Percentiles rank a stretch among this genome's conserved stretches.
Evolutionary conservation across 176 grass and related monocot species (phyloP).

Genomic region (Aegilops tauschii): DNA sequence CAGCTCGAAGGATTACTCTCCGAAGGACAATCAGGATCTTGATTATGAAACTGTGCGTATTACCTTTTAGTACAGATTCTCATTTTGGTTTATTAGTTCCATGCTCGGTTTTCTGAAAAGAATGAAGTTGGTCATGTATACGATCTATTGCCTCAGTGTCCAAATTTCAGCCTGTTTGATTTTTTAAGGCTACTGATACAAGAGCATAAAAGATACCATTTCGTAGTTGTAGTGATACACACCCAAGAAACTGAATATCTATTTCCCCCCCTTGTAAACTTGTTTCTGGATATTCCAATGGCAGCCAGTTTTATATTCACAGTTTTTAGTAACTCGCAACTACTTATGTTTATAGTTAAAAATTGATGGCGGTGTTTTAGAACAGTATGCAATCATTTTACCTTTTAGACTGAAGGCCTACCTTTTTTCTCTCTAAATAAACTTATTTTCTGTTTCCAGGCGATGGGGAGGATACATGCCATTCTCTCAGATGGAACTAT

Average conservation of each 20-base stretch:
- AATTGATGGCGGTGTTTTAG: neutral
- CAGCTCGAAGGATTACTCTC: conserved; percentile 90
- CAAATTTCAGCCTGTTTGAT: neutral
- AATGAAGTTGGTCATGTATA: neutral
- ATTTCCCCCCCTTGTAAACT: neutral
- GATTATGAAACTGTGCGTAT: conserved; percentile 84
- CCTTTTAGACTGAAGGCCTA: neutral
- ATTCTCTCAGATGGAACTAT: conserved; percentile 78
- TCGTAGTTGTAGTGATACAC: neutral
- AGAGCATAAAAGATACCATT: neutral
- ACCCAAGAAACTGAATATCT: neutral
- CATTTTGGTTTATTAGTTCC: neutral
- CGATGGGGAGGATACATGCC: conserved; percentile 96
- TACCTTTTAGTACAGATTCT: neutral
- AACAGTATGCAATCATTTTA: neutral
- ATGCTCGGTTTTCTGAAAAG: neutral
- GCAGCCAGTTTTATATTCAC: neutral
- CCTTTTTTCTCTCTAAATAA: neutral
- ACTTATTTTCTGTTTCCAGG: conserved; percentile 37
- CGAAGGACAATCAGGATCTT: conserved; percentile 68
- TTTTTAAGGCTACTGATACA: neutral
- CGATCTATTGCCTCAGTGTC: neutral
- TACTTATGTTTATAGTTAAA: neutral
- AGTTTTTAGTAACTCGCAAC: neutral
- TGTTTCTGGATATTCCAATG: neutral